phyloP scores from a whole-genome alignment of 1,284 basidiomycete genomes.

The Agroathelia rolfsii region DNA sequence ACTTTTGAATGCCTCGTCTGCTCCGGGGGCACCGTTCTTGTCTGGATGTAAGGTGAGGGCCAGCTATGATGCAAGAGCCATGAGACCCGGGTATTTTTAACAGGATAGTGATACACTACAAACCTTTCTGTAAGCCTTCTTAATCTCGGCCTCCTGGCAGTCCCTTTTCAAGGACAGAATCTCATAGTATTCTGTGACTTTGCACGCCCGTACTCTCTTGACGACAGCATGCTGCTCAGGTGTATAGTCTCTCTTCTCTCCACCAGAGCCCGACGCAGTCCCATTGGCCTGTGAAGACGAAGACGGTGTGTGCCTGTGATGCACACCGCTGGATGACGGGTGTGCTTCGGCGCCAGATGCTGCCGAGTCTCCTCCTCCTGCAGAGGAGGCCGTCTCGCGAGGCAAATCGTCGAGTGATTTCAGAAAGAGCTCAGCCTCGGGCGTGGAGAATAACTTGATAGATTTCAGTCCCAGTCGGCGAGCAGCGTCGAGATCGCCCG shows the following conservation, averaged over 20 bases:
- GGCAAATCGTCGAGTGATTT: slow-evolving; percentile 47
- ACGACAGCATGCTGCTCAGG: slow-evolving; percentile 81
- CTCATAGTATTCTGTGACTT: slow-evolving; percentile 88
- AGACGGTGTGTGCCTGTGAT: slow-evolving; percentile 37
- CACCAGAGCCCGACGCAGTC: slow-evolving; percentile 43
- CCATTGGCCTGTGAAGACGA: slow-evolving; percentile 28
- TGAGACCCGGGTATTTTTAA: too few species aligned
- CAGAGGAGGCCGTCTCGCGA: slow-evolving; percentile 22
- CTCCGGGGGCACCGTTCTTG: slow-evolving; percentile 95
- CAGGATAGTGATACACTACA: slow-evolving; percentile 17
- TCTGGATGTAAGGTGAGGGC: slow-evolving; percentile 93
- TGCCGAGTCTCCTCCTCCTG: slow-evolving; percentile 18
- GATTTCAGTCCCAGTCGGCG: slow-evolving; percentile 90
- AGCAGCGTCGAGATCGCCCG: slow-evolving; percentile 68
- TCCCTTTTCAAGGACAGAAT: slow-evolving; percentile 80
- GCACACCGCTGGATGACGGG: slow-evolving; percentile 56
- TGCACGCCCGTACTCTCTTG: slow-evolving; percentile 79
- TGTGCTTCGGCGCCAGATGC: slow-evolving; percentile 39
- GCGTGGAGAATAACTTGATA: slow-evolving; percentile 74
- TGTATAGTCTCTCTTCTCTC: slow-evolving; percentile 80
- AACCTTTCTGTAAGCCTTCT: slow-evolving; percentile 97
- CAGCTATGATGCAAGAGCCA: slow-evolving; percentile 42
- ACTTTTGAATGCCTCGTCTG: slow-evolving; percentile 99
- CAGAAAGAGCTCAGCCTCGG: slow-evolving; percentile 66
- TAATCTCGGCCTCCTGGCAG: slow-evolving; percentile 85